A percentile compares a stretch with the other conserved stretches of the same genome.
These are phyloP conservation scores for Boletus barrowsii DNA, from an alignment of 768 basidiomycete genomes.

Conservation along the genomic window DNA sequence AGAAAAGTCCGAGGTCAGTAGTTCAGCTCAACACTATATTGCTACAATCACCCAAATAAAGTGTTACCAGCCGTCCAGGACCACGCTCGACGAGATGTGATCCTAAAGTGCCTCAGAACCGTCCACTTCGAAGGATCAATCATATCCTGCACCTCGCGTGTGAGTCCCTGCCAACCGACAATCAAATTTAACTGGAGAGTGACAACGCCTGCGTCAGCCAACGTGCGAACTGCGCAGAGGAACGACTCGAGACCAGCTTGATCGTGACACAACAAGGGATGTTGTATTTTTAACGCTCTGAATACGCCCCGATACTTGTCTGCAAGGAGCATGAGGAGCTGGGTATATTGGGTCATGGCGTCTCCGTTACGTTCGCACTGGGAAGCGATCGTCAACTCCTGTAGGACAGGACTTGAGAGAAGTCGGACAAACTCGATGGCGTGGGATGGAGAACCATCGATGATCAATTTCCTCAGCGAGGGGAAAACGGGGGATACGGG, in stretches of 20 bases:
- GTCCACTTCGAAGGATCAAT: conserved; percentile 21
- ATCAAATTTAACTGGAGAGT: conserved; percentile 16
- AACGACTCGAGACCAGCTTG: conserved; percentile 15
- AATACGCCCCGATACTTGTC: conserved; percentile 22
- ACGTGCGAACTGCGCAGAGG: conserved; percentile 14
- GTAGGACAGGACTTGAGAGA: conserved; percentile 17
- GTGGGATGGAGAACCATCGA: conserved; percentile 20
- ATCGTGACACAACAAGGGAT: conserved; percentile 16
- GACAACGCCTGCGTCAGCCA: conserved; percentile 12
- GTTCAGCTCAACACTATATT: too few relatives aligned
- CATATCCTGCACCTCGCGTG: conserved; percentile 18
- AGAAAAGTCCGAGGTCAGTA: too few relatives aligned
- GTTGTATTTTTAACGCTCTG: conserved; percentile 17
- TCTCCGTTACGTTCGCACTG: conserved; percentile 15
- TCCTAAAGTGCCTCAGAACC: conserved; percentile 11
- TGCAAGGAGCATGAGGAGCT: conserved; percentile 21
- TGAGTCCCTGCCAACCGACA: conserved; percentile 16
- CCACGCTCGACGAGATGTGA: conserved; percentile 13
- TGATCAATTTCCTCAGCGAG: conserved; percentile 18
- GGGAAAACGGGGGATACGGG: conserved; percentile 20
- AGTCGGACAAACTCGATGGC: conserved; percentile 20
- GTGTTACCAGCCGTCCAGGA: conserved; percentile 11
- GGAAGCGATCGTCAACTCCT: conserved; percentile 16
- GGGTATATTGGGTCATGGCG: conserved; percentile 8
- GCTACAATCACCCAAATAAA: conserved; percentile 1